phyloP scores from a whole-genome alignment of 2,329 filamentous ascomycete genomes.

The Phoma sp. region DNA sequence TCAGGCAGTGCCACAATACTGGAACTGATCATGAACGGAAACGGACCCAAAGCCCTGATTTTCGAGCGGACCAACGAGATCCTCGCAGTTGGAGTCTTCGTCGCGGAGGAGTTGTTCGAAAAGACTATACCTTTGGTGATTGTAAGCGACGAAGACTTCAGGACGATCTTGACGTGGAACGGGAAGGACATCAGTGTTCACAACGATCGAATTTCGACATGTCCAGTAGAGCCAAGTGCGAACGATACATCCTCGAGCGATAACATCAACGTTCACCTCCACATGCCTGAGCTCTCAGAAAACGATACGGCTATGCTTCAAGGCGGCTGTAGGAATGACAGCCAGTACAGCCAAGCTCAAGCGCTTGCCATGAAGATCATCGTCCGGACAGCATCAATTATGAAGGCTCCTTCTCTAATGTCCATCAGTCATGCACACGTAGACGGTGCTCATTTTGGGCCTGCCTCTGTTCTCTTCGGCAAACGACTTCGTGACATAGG shows the following conservation, averaged over 20 bases:
- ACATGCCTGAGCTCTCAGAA: constrained; percentile 2
- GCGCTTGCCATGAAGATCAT: constrained; percentile 51
- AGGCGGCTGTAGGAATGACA: constrained; percentile 34
- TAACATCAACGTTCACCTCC: background rate
- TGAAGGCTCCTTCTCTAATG: constrained; percentile 38
- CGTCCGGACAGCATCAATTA: constrained; percentile 47
- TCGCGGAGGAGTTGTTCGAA: constrained; percentile 53
- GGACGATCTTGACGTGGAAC: constrained; percentile 19
- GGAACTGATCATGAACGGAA: constrained; percentile 53
- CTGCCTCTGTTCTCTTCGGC: constrained; percentile 49
- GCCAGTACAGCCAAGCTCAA: constrained; percentile 33
- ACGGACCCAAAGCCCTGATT: constrained; percentile 51
- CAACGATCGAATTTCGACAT: background rate
- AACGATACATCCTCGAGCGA: background rate
- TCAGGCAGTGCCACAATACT: constrained; percentile 56
- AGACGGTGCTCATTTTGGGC: constrained; percentile 55
- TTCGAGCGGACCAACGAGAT: constrained; percentile 56
- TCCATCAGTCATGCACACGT: constrained; percentile 54
- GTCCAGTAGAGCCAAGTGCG: background rate
- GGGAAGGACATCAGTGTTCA: background rate
- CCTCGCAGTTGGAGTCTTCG: constrained; percentile 55
- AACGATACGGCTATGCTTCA: background rate
- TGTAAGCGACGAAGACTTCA: constrained; percentile 27
- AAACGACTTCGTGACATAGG: constrained; percentile 45
- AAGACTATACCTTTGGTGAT: constrained; percentile 52